Evolutionary conservation across 2,329 filamentous ascomycete species (phyloP), one percentile per base, ranked within the genome.

Genomic region (Aspergillus sp.): DNA sequence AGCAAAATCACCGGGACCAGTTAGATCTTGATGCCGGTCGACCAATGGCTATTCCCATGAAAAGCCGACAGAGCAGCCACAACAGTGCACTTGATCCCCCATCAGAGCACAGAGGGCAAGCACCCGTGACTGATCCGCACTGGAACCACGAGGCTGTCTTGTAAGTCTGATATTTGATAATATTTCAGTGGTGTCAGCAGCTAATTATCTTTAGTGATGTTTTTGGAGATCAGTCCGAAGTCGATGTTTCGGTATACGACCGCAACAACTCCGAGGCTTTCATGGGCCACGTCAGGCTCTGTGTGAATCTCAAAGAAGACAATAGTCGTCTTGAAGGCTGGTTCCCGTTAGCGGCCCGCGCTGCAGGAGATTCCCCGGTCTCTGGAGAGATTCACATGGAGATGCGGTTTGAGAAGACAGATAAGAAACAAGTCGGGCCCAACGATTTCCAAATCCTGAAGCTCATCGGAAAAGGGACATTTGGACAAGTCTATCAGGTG

Each of bases 401-500:
- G 69, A 89, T 96, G 61, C 84, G 87, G 22, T 99, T 95, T 76
- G 92, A 97, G 72, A 89, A 89, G 73, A 89, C 90, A 1, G 93
- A 96, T 65, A 94, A 92, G 82, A 96, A 89, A 77, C 91, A 95
- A 66, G 96, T 94, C 71, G 95, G 95, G 1, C 95, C 95, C 2
- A 92, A 92, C 68, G 95, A 99, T 75, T 99, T 99, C 77, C 89
- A 96, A 70, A 96, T 99, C 56, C 81, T 99, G 64, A 95, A 96
- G 76, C 87, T 99, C 60, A 98, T 99, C 67, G 95, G 95, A 65
- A 98, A 98, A 79, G 95, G 95, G 58, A 99, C 95, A 0, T 99
- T 99, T 75, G 95, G 95, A 1, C 95, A 99, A 77, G 95, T 99
- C 2, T 99, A 98, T 76, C 95, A 99, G 76, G 95, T 99, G 7